Conservation (phyloP, 2,329 filamentous ascomycete genomes). For the Cercospora canescens region DNA sequence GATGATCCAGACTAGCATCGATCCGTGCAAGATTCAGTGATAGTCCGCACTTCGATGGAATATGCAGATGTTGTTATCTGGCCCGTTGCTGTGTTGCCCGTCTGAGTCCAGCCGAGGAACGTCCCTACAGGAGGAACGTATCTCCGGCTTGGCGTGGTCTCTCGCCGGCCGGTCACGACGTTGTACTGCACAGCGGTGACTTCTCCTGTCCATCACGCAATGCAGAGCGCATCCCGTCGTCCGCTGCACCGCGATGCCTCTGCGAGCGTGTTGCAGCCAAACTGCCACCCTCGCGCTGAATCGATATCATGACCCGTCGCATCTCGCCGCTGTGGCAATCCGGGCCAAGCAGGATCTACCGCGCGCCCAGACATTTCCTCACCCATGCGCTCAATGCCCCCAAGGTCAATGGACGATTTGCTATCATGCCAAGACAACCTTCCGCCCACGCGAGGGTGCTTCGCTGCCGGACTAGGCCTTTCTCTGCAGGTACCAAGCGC, state of each 20-base stretch:
- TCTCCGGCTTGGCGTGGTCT: not conserved
- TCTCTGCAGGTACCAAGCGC: slow-evolving; percentile 8
- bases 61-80: not conserved
- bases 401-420: slow-evolving; percentile 2
- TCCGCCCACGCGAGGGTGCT: slow-evolving; percentile 4
- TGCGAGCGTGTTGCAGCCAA: not conserved
- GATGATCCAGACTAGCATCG: too few relatives aligned
- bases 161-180: not conserved
- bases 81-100: not conserved
- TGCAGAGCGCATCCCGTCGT: too few relatives aligned
- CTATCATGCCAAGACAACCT: slow-evolving; percentile 7
- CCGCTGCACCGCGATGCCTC: not conserved
- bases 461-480: not conserved
- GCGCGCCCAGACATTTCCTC: slow-evolving; percentile 1
- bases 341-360: not conserved
- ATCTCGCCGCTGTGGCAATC: slow-evolving; percentile 1
- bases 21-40: not conserved
- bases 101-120: not conserved
- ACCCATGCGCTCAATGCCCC: not conserved
- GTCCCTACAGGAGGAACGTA: not conserved
- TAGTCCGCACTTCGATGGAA: not conserved
- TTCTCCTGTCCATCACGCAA: not conserved
- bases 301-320: not conserved
- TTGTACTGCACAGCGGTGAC: not conserved
- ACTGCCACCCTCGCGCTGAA: not conserved